Percentiles rank a stretch among this genome's conserved stretches.
These are phyloP conservation scores for Elsinoe arachidis DNA, from an alignment of 2,329 filamentous ascomycete genomes.

Conservation along the genomic window DNA sequence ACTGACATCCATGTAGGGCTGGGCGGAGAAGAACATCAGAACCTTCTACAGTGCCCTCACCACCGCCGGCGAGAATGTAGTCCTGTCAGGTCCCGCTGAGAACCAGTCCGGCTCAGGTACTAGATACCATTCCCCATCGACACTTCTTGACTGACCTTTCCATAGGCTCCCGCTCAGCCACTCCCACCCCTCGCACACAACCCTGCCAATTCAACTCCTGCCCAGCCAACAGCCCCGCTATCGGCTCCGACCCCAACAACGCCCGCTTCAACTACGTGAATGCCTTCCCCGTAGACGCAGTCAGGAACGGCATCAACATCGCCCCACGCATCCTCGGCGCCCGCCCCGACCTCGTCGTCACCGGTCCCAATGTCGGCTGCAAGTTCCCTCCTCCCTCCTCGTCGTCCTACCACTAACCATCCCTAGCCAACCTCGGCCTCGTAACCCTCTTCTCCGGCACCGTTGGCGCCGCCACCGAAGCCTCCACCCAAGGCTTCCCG, in stretches of 20 bases:
- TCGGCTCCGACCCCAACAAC: slow-evolving; percentile 49
- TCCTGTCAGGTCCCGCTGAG: slow-evolving; percentile 58
- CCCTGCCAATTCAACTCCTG: slow-evolving; percentile 57
- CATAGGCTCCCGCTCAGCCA: slow-evolving; percentile 44
- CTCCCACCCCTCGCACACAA: slow-evolving; percentile 40
- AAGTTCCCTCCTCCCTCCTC: background rate
- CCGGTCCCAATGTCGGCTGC: slow-evolving; percentile 53
- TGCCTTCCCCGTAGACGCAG: slow-evolving; percentile 57
- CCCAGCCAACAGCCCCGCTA: slow-evolving; percentile 45
- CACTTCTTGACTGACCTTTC: background rate
- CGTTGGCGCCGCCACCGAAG: slow-evolving; percentile 55
- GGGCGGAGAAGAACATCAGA: slow-evolving; percentile 61
- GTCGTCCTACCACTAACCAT: background rate
- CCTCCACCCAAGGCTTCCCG: slow-evolving; percentile 50
- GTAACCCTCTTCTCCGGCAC: slow-evolving; percentile 55
- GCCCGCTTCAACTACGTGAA: slow-evolving; percentile 63
- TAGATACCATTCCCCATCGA: background rate
- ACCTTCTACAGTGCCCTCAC: slow-evolving; percentile 50
- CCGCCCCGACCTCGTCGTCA: slow-evolving; percentile 53
- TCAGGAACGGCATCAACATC: slow-evolving; percentile 53
- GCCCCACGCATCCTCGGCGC: slow-evolving; percentile 42
- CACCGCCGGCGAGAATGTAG: slow-evolving; percentile 49
- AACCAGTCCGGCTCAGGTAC: slow-evolving; percentile 55
- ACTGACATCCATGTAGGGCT: slow-evolving; percentile 37
- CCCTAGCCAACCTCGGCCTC: slow-evolving; percentile 47